A percentile compares a stretch with the other conserved stretches of the same genome.
Conservation (phyloP, 2,329 filamentous ascomycete genomes). For the Sarocladium oryzae region DNA sequence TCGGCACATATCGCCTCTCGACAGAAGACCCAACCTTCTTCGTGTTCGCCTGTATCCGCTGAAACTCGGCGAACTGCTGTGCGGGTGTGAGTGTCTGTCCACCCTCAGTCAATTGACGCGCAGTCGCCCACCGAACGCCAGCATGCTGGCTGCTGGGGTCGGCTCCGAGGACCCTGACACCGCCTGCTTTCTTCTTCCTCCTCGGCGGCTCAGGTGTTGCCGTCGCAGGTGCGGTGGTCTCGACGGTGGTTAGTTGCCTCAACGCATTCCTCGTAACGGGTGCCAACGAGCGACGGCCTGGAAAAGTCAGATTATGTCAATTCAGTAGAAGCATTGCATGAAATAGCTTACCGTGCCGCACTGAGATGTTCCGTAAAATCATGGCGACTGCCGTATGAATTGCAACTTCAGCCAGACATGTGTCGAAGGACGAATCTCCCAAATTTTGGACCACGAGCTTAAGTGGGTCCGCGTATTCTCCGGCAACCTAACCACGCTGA, state of each 20-base stretch:
- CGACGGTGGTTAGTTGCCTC: constrained; percentile 26
- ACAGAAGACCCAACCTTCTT: constrained; percentile 42
- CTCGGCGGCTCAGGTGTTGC: constrained; percentile 19
- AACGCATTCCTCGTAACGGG: constrained; percentile 30
- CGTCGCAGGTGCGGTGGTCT: constrained; percentile 18
- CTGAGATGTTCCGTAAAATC: constrained; percentile 48
- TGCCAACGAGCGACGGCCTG: constrained; percentile 49
- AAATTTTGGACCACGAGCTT: constrained; percentile 21
- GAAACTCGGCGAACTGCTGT: constrained; percentile 33
- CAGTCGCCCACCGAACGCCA: constrained; percentile 25
- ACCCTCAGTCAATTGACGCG: constrained; percentile 22
- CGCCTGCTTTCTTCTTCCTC: constrained; percentile 29
- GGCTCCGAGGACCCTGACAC: constrained; percentile 25
- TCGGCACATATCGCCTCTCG: constrained; percentile 55
- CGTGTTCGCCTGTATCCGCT: constrained; percentile 35
- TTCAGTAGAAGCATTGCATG: background rate
- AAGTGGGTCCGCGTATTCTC: constrained; percentile 14
- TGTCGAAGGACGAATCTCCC: constrained; percentile 15
- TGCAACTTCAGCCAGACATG: background rate
- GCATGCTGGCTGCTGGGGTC: constrained; percentile 28
- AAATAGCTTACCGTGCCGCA: constrained; percentile 45
- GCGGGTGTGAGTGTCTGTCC: constrained; percentile 28
- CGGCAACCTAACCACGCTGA: constrained; percentile 12
- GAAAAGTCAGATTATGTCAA: background rate
- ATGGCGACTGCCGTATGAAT: constrained; percentile 30